Evolutionary conservation across 352 stramenopile genomes (phyloP).

Genomic region (Globisporangium middletonii): DNA sequence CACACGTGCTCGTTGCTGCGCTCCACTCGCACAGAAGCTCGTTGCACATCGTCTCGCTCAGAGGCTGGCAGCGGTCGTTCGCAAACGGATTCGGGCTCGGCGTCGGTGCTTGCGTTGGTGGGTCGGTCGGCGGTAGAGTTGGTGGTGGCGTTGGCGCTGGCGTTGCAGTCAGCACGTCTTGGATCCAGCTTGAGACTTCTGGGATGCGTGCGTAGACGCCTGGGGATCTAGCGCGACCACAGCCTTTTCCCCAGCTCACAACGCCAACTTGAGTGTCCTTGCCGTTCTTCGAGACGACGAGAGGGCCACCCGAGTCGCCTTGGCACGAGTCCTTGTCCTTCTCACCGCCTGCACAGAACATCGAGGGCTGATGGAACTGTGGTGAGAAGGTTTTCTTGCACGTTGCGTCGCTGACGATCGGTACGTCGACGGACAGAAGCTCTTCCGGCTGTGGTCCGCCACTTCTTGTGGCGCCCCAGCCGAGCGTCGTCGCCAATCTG

Average conservation of each 20-base stretch:
- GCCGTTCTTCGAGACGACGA: slow-evolving; percentile 20
- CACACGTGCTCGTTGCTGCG: neutral
- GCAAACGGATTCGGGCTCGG: neutral
- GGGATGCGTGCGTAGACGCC: slow-evolving; percentile 50
- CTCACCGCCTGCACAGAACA: slow-evolving; percentile 46
- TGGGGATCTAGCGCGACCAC: slow-evolving; percentile 25
- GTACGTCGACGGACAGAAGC: slow-evolving; percentile 34
- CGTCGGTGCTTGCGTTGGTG: neutral
- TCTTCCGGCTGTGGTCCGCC: slow-evolving; percentile 19
- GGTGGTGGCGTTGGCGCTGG: neutral
- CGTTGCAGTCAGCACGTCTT: neutral
- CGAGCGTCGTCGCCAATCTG: slow-evolving; percentile 5
- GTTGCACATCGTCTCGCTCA: neutral
- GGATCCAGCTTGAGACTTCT: neutral
- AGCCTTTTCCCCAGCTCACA: slow-evolving; percentile 57
- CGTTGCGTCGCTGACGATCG: slow-evolving; percentile 33
- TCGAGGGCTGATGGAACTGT: neutral
- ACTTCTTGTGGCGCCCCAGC: slow-evolving; percentile 25
- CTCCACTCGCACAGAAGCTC: neutral
- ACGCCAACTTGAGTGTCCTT: slow-evolving; percentile 40
- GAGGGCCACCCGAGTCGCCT: slow-evolving; percentile 44
- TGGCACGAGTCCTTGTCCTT: slow-evolving; percentile 52
- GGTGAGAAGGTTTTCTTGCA: slow-evolving; percentile 15
- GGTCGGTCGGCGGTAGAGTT: no score
- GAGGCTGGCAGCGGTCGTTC: neutral